Evolutionary conservation across 2,329 filamentous ascomycete species (phyloP), one percentile per base, ranked within the genome.

Genomic region (Penicillium griseofulvum): DNA sequence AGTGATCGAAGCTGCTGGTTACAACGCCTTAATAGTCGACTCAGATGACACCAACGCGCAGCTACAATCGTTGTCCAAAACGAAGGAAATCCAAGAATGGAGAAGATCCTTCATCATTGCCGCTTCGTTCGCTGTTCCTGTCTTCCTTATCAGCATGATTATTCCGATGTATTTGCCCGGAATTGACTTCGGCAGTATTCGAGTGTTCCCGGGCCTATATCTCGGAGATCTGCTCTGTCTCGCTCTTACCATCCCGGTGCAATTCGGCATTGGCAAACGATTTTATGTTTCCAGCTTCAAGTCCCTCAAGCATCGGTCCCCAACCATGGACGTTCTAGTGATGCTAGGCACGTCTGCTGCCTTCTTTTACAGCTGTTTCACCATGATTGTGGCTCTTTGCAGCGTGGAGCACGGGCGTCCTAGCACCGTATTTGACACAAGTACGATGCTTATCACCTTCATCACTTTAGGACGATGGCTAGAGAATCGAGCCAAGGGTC

Each of bases 391-490:
- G 16, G 95, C 91, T 0, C 71, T 97, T 19, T 63, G 89, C 14
- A 80, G 84, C n/a, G 78, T 84, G 22, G 89, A 91, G 7, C 91
- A 97, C 70, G 83, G 81, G 2, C 84, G 90, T 45, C 94, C 94
- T 0, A 87, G 85, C 60, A 97, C 91, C 2, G 89, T 97, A 16
- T 99, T 99, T 67, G 94, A 99, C 69, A 99, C 94, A 1, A 97
- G 92, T 74, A 96, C 91, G 22, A 99, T 97, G 94, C 81, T 99
- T 49, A 92, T 99, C 72, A 96, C 91, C 0, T 97, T 99, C 71
- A 91, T 97, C 72, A 91, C 89, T 1, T 77, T 99, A 3, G 91
- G 94, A 4, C 87, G 94, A 34, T 99, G 89, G 77, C 77, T 99
- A 17, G 94, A 99, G 75, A 99, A 97, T 70, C 81, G 87, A 17